Evolutionary conservation across 2,329 filamentous ascomycete species (phyloP).

Genomic region (Dryadomyces quercivorus): DNA sequence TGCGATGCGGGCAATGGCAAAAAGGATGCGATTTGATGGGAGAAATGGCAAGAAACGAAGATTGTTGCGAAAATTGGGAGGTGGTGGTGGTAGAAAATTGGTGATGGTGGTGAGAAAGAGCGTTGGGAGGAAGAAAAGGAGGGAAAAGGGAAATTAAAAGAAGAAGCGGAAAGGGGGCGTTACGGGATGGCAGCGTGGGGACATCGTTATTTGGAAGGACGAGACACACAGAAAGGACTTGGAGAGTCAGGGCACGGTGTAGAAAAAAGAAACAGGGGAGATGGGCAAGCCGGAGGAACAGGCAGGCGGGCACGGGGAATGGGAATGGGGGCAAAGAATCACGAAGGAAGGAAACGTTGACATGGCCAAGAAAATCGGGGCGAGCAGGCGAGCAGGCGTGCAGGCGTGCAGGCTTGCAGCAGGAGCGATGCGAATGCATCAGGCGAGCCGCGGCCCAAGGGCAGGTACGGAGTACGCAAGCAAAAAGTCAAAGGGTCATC

Average conservation of each 20-base stretch:
- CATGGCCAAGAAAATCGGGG: conserved; percentile 9
- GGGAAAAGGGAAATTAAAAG: conserved; percentile 8
- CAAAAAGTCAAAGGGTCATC: no score
- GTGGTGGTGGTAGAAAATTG: conserved; percentile 16
- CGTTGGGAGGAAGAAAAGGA: conserved; percentile 7
- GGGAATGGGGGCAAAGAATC: not conserved
- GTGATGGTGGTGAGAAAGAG: conserved; percentile 4
- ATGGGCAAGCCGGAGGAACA: not conserved
- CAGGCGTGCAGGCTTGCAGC: conserved; percentile 5
- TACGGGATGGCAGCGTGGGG: conserved; percentile 22
- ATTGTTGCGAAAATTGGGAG: conserved; percentile 12
- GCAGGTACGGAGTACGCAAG: not conserved
- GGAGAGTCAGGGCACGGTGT: conserved; percentile 7
- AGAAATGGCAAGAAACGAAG: conserved; percentile 22
- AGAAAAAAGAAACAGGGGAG: conserved; percentile 23
- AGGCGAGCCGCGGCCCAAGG: conserved; percentile 15
- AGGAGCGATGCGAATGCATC: conserved; percentile 22
- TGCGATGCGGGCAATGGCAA: conserved; percentile 17
- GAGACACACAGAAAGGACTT: conserved; percentile 1
- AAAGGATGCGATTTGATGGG: conserved; percentile 24
- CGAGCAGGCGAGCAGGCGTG: not conserved
- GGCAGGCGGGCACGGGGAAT: not conserved
- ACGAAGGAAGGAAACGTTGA: not conserved
- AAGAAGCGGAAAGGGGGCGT: conserved; percentile 2
- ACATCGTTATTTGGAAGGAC: conserved; percentile 34